Evolutionary conservation across 495 filamentous ascomycete species (phyloP), one percentile per base, ranked within the genome.

Genomic region (Penicillium paxilli): DNA sequence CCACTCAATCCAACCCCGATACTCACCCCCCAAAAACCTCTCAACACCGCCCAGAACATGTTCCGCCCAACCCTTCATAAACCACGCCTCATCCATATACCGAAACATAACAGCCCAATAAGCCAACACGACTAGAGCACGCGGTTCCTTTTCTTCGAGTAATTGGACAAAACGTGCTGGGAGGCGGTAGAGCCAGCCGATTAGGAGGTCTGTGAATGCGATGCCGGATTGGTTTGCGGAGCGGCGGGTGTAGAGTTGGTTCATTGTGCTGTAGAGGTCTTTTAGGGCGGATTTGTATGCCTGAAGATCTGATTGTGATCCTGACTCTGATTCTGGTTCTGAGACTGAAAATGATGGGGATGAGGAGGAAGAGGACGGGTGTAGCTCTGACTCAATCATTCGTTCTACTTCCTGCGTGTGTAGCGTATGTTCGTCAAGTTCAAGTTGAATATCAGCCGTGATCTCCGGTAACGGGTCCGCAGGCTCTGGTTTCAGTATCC

Each of bases 91-190:
- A 3, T 64, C 49, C 67, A 72, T 76, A 42, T 64, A 65, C 40
- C 60, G 57, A 23, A 77, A 46, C 11, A 77, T 45, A 2, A 76
- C 67, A 42, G 66, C 70, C 63, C 71, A 80, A 41, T 77, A 59
- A 3, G 71, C 70, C 20, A 80, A 50, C 1, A 80, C 55, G 1
- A 72, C 60, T 8, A 80, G 38, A 2, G 72, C 66, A 32, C 64
- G 37, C 7, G 75, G 67, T 7, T 75, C 66, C 42, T 68, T 65
- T 24, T 60, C 47, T 35, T 73, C 55, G 14, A 78, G 53, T 1
- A 54, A 47, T 3, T 38, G 46, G 11, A 74, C 47, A 52, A 73
- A 73, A 12, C 64, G 58, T 5, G 63, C 62, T 1, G 65, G 66
- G 2, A 69, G 59, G 4, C 70, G 64, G 49, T 72, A 76, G 2